phyloP scores from a whole-genome alignment of 768 basidiomycete genomes.

The Daedaleopsis nitida region DNA sequence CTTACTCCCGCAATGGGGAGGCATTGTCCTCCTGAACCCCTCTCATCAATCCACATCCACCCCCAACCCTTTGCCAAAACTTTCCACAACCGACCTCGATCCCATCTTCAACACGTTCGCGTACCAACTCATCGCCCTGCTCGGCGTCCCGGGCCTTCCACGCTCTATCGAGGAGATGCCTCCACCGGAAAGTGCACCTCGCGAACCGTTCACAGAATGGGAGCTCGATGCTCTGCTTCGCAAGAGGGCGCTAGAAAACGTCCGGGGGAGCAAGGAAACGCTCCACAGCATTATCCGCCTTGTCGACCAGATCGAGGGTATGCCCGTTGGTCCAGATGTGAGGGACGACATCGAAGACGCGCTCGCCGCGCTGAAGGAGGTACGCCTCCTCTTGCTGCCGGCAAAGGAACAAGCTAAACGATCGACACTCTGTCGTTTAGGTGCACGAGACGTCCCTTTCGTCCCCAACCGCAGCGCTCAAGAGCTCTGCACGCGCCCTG shows the following conservation, averaged over 20 bases:
- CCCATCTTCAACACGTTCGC: slow-evolving; percentile 65
- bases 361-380: slow-evolving; percentile 72
- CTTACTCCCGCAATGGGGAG: slow-evolving; percentile 92
- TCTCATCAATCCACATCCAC: slow-evolving; percentile 30
- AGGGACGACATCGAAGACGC: slow-evolving; percentile 69
- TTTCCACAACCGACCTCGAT: slow-evolving; percentile 48
- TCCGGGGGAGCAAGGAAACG: slow-evolving; percentile 67
- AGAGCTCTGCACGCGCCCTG: slow-evolving; percentile 62
- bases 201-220: slow-evolving; percentile 59
- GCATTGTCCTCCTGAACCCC: slow-evolving; percentile 76
- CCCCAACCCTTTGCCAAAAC: slow-evolving; percentile 20
- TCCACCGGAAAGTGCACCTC: neutral
- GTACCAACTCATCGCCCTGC: slow-evolving; percentile 72
- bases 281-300: slow-evolving; percentile 82
- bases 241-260: slow-evolving; percentile 68
- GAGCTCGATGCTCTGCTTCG: slow-evolving; percentile 82
- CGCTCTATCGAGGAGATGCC: slow-evolving; percentile 38
- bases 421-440: slow-evolving; percentile 33
- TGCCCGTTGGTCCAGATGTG: slow-evolving; percentile 87
- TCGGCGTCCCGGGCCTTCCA: slow-evolving; percentile 75
- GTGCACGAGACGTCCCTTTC: slow-evolving; percentile 27
- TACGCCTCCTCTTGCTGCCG: slow-evolving; percentile 35
- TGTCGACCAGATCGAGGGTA: slow-evolving; percentile 83
- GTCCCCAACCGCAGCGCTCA: slow-evolving; percentile 46
- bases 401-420: slow-evolving; percentile 33